Evolutionary conservation across 2,329 filamentous ascomycete genomes (phyloP), one percentile per base, ranked within the genome.

Genomic region (Neofusicoccum sp.): DNA sequence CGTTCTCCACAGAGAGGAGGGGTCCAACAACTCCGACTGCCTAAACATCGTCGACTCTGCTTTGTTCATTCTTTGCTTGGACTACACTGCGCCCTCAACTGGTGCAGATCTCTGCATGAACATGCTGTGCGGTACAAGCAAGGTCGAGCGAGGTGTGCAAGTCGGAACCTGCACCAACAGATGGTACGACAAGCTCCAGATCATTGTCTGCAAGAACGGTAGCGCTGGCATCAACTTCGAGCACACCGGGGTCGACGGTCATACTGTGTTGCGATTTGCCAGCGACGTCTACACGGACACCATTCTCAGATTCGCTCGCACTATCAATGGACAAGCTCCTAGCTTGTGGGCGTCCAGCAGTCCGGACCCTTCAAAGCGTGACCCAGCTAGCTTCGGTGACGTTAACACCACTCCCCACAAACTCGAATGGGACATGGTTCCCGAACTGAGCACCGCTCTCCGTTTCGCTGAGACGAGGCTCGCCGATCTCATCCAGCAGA

Each of bases 141-240:
- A 95, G 70, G 88, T 98, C 11, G 90, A 96, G 69, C 90, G 89
- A 71, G 95, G 95, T 4, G 90, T 99, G 1, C 95, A 99, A 76
- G 92, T 97, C 45, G 95, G 95, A 31, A 98, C 95, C 1, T 99
- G 95, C 77, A 97, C 93, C 12, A 99, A 99, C 75, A 84, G 95
- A 63, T 99, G 95, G 95, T 99, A 99, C 71, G 95, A 99, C 78
- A 99, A 99, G 79, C 82, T 99, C 49, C 95, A 99, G 73, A 97
- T 99, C 64, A 98, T 99, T 59, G 95, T 99, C 54, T 98, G 95
- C 82, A 96, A 96, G 79, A 99, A 98, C 76, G 95, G 95, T 61
- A 96, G 91, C 71, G 95, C 95, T 0, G 95, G 95, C 5, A 98
- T 99, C 85, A 99, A 99, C 78, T 98, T 99, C 69, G 95, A 99